A percentile compares a stretch with the other conserved stretches of the same genome.
Conservation (phyloP, 441 rosid genomes). For the Biscutella auriculata region DNA sequence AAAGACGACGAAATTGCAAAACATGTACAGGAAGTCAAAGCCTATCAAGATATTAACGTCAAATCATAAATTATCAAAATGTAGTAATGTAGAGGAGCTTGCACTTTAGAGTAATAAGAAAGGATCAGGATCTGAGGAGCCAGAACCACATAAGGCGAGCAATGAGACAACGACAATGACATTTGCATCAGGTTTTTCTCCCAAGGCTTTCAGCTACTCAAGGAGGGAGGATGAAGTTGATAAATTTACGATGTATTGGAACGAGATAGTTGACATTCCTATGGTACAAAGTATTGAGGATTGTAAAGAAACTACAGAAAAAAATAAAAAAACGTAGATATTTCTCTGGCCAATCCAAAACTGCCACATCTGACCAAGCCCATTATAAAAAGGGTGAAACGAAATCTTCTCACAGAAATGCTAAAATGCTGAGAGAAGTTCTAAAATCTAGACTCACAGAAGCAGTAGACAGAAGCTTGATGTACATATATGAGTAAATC, state of each 20-base stretch:
- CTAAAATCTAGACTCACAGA: not conserved
- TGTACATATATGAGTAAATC: not conserved
- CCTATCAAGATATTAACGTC: not conserved
- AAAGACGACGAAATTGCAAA: not conserved
- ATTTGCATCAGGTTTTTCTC: not conserved
- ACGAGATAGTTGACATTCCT: not conserved
- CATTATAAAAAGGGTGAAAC: not conserved
- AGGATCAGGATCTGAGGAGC: not conserved
- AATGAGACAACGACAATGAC: not conserved
- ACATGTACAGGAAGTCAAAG: not conserved
- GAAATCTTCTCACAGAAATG: conserved; percentile 8
- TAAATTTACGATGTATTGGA: not conserved
- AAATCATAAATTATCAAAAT: not conserved
- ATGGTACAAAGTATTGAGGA: not conserved
- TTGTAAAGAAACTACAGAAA: not conserved
- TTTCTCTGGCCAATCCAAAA: not conserved
- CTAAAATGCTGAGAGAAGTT: not conserved
- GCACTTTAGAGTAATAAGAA: not conserved
- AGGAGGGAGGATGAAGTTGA: not conserved
- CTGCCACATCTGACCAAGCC: not conserved
- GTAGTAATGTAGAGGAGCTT: not conserved
- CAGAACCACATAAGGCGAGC: not conserved
- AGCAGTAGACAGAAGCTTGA: not conserved
- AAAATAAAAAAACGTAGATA: not conserved
- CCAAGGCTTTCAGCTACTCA: not conserved